Evolutionary conservation across 306 rosid species (phyloP).

Genomic region (Luffa acutangula): DNA sequence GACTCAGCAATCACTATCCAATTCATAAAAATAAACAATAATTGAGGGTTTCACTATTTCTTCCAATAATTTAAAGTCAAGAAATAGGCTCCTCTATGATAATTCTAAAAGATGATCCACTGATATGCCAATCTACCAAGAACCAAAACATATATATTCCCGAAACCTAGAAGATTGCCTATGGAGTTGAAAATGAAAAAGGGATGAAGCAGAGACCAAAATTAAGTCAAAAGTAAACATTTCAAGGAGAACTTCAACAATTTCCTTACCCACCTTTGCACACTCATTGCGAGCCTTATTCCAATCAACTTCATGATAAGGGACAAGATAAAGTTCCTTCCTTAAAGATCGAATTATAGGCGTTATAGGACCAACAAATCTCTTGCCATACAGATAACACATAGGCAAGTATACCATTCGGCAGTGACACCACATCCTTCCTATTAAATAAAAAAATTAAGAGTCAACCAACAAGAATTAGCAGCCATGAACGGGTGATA

Average conservation of each 20-base stretch:
- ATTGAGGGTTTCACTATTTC: background rate
- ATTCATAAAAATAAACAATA: background rate
- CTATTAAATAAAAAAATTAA: slow-evolving; percentile 2
- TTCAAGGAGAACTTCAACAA: background rate
- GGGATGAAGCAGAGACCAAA: background rate
- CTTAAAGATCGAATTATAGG: slow-evolving; percentile 60
- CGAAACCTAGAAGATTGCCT: background rate
- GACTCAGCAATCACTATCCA: too few relatives aligned
- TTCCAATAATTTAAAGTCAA: background rate
- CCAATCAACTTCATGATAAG: slow-evolving; percentile 81
- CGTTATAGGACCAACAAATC: slow-evolving; percentile 66
- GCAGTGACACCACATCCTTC: slow-evolving; percentile 31
- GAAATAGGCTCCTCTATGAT: background rate
- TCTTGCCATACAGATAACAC: slow-evolving; percentile 33
- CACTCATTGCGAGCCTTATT: slow-evolving; percentile 55
- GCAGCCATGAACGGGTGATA: background rate
- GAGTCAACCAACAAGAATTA: background rate
- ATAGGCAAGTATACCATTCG: slow-evolving; percentile 34
- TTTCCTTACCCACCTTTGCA: slow-evolving; percentile 53
- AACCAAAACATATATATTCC: background rate
- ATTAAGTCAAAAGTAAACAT: background rate
- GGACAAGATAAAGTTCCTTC: slow-evolving; percentile 54
- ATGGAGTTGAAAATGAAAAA: background rate
- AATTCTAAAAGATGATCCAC: background rate
- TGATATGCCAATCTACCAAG: background rate